These are phyloP conservation scores for Kwoniella bestiolae DNA, from an alignment of 768 basidiomycete species.

Conservation along the genomic window DNA sequence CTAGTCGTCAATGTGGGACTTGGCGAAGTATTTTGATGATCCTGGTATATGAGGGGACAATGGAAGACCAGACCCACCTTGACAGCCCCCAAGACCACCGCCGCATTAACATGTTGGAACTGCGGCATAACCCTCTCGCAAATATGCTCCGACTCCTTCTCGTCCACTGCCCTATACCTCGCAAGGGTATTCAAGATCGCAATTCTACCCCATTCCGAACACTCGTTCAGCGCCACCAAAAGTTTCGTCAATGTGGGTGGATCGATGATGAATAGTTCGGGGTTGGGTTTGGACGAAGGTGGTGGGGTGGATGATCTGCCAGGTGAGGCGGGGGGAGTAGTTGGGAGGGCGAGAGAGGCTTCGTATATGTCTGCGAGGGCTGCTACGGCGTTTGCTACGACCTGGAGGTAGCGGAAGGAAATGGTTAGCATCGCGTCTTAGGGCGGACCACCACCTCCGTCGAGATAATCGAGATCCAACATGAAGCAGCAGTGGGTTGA, in stretches of 20 bases:
- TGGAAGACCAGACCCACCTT: constrained; percentile 68
- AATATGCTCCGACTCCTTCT: constrained; percentile 96
- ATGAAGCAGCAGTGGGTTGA: no score
- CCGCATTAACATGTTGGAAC: constrained; percentile 95
- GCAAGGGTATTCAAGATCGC: constrained; percentile 85
- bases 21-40: neutral
- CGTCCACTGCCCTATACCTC: constrained; percentile 79
- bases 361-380: constrained; percentile 90
- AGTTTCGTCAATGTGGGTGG: constrained; percentile 80
- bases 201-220: constrained; percentile 98
- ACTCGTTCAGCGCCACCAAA: constrained; percentile 93
- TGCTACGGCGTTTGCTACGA: constrained; percentile 94
- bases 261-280: constrained; percentile 81
- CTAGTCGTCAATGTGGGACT: no score
- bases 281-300: constrained; percentile 47
- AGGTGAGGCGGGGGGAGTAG: constrained; percentile 31
- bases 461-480: no score
- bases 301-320: constrained; percentile 37
- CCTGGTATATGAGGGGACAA: no score
- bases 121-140: constrained; percentile 98
- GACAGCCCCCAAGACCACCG: constrained; percentile 94
- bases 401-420: no score
- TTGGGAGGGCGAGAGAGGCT: constrained; percentile 59
- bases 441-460: no score
- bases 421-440: no score